phyloP scores from a whole-genome alignment of 768 basidiomycete species.

The Hypsizygus marmoreus region DNA sequence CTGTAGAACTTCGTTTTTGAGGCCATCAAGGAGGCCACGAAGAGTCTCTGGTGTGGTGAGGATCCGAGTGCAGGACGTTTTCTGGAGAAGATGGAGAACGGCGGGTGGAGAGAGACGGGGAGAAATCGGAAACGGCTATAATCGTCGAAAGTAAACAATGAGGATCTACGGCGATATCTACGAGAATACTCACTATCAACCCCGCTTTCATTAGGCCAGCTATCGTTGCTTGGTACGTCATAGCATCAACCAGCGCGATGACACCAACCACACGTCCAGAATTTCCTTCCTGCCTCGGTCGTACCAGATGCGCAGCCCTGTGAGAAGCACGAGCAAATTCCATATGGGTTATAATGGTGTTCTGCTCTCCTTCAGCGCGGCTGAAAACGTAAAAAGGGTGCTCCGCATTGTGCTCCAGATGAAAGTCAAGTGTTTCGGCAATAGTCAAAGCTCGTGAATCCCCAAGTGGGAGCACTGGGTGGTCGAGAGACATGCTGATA shows the following conservation, averaged over 20 bases:
- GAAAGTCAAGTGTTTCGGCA: too few relatives aligned
- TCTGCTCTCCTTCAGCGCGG: too few relatives aligned
- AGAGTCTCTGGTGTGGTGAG: slow-evolving; percentile 34
- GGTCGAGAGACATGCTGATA: too few relatives aligned
- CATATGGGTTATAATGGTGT: too few relatives aligned
- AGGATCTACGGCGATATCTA: background rate
- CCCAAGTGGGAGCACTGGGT: too few relatives aligned
- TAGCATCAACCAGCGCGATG: slow-evolving; percentile 24
- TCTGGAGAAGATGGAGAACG: slow-evolving; percentile 34
- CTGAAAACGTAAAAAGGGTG: too few relatives aligned
- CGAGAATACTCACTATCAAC: slow-evolving; percentile 22
- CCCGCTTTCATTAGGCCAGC: slow-evolving; percentile 33
- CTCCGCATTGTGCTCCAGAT: too few relatives aligned
- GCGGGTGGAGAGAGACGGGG: slow-evolving; percentile 37
- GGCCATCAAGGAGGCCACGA: slow-evolving; percentile 26
- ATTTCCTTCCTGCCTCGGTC: too few relatives aligned
- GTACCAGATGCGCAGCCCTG: too few relatives aligned
- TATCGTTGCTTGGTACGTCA: slow-evolving; percentile 38
- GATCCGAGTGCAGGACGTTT: slow-evolving; percentile 38
- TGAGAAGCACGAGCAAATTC: too few relatives aligned
- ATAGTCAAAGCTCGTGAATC: too few relatives aligned
- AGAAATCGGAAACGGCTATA: slow-evolving; percentile 46
- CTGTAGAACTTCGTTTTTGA: slow-evolving; percentile 22
- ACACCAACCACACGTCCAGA: slow-evolving; percentile 31
- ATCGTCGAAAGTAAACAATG: background rate